Conservation (phyloP, 2,329 filamentous ascomycete genomes). For the Pseudohalonectria lignicola region DNA sequence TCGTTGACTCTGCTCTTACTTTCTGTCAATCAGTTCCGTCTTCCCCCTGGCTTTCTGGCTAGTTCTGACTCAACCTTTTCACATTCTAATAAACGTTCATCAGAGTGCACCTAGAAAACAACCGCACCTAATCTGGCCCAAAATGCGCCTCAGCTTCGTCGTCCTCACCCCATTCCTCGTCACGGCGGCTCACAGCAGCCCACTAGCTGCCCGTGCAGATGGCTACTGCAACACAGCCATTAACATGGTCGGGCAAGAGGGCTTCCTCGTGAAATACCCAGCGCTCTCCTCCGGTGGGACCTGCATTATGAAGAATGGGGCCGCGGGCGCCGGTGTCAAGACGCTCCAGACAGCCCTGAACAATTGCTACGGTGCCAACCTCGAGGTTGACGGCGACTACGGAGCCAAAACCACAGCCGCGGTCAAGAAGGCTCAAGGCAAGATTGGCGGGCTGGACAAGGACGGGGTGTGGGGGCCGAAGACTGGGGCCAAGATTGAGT, state of each 20-base stretch:
- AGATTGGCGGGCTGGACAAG: not conserved
- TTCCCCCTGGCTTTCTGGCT: no score
- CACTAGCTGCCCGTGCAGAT: no score
- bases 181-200: no score
- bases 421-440: constrained; percentile 4
- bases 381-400: constrained; percentile 7
- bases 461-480: constrained; percentile 6
- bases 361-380: constrained; percentile 5
- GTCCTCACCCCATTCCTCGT: no score
- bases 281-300: not conserved
- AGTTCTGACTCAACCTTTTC: no score
- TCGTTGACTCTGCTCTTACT: no score
- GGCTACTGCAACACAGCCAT: constrained; percentile 1
- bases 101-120: no score
- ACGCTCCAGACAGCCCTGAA: constrained; percentile 7
- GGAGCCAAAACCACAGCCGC: constrained; percentile 5
- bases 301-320: not conserved
- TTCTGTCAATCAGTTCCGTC: no score
- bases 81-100: no score
- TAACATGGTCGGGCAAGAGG: not conserved
- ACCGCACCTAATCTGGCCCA: no score
- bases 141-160: no score
- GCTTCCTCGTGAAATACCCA: not conserved
- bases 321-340: not conserved
- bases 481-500: constrained; percentile 5